phyloP scores from a whole-genome alignment of 2,329 filamentous ascomycete genomes.

The Cordyceps javanica region DNA sequence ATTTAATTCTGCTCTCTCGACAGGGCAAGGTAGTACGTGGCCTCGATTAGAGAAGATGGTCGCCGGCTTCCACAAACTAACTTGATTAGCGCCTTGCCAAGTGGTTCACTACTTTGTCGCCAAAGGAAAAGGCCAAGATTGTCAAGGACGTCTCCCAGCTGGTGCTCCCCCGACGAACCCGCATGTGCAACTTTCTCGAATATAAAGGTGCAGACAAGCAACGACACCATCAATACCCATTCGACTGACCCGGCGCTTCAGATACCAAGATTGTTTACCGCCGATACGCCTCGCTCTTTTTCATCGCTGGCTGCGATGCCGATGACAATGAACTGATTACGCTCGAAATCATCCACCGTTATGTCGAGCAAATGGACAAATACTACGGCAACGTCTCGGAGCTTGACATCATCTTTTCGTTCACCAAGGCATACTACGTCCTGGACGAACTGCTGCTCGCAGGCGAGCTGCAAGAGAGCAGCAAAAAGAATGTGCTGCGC shows the following conservation, averaged over 20 bases:
- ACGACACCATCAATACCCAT: background rate
- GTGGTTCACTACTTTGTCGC: slow-evolving; percentile 97
- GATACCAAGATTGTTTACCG: slow-evolving; percentile 99
- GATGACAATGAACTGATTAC: slow-evolving; percentile 98
- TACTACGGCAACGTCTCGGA: slow-evolving; percentile 99
- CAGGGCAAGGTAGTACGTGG: slow-evolving; percentile 95
- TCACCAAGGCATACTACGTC: slow-evolving; percentile 99
- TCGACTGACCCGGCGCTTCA: slow-evolving; percentile 29
- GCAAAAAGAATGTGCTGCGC: slow-evolving; percentile 95
- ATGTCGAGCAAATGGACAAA: slow-evolving; percentile 99
- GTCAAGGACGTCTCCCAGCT: slow-evolving; percentile 99
- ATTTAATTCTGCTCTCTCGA: slow-evolving; percentile 92
- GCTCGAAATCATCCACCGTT: slow-evolving; percentile 97
- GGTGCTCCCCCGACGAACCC: slow-evolving; percentile 87
- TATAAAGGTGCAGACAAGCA: slow-evolving; percentile 71
- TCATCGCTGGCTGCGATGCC: slow-evolving; percentile 95
- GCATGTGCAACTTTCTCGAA: slow-evolving; percentile 99
- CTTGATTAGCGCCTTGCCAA: slow-evolving; percentile 80
- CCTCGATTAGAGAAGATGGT: slow-evolving; percentile 10
- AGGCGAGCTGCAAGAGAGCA: slow-evolving; percentile 96
- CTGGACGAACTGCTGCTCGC: slow-evolving; percentile 92
- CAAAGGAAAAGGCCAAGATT: slow-evolving; percentile 98
- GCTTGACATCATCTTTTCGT: slow-evolving; percentile 99
- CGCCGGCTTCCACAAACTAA: slow-evolving; percentile 14
- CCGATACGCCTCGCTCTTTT: slow-evolving; percentile 97